phyloP scores from a whole-genome alignment of 2,329 filamentous ascomycete genomes.

The Aureobasidium sp. region DNA sequence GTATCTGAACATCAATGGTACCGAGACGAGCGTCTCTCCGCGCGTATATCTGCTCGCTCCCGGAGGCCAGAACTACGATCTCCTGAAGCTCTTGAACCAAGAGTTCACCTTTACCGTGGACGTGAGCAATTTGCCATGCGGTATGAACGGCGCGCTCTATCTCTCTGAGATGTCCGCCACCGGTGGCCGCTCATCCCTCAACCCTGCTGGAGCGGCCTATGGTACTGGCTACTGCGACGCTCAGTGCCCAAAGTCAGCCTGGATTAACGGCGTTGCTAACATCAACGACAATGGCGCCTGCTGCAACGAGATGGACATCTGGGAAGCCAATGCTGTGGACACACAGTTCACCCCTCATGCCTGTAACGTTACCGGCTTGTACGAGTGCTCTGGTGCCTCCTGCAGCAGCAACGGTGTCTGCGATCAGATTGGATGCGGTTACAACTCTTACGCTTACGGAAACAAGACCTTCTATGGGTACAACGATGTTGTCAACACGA shows the following conservation, averaged over 20 bases:
- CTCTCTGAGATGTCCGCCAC: slow-evolving; percentile 54
- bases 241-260: slow-evolving; percentile 27
- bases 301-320: slow-evolving; percentile 61
- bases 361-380: slow-evolving; percentile 46
- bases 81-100: slow-evolving; percentile 55
- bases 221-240: slow-evolving; percentile 50
- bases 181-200: slow-evolving; percentile 44
- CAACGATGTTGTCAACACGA: slow-evolving; percentile 50
- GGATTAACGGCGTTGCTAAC: slow-evolving; percentile 32
- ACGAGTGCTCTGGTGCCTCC: slow-evolving; percentile 40
- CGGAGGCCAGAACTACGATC: slow-evolving; percentile 53
- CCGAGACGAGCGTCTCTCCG: slow-evolving; percentile 31
- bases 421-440: slow-evolving; percentile 63
- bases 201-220: slow-evolving; percentile 45
- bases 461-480: slow-evolving; percentile 54
- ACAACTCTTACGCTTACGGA: slow-evolving; percentile 60
- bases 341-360: slow-evolving; percentile 58
- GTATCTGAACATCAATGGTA: slow-evolving; percentile 31
- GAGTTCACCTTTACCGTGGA: slow-evolving; percentile 69
- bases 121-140: slow-evolving; percentile 60
- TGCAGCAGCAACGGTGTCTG: slow-evolving; percentile 54
- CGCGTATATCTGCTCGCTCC: slow-evolving; percentile 57
- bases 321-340: slow-evolving; percentile 60
- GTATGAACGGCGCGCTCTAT: slow-evolving; percentile 64
- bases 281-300: slow-evolving; percentile 49